Conservation (phyloP, 164 flowering plant genomes). For the Euptelea pleiosperma region DNA sequence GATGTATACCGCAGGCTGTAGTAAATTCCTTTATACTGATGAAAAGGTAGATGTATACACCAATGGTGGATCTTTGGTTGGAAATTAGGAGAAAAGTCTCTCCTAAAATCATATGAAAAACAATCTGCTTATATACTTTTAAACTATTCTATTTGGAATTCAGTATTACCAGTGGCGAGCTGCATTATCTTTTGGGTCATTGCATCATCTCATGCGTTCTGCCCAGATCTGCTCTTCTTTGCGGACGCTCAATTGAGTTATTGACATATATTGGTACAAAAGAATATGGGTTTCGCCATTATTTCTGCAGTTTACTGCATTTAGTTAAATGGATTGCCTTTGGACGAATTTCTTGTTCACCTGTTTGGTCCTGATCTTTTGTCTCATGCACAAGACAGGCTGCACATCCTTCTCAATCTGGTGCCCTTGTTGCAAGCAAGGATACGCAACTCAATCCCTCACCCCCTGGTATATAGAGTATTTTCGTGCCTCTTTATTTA, state of each 20-base stretch:
- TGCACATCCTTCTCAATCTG: slow-evolving; percentile 37
- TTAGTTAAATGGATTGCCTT: neutral
- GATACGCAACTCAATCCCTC: slow-evolving; percentile 30
- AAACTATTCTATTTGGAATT: too few relatives aligned
- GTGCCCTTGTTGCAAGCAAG: slow-evolving; percentile 28
- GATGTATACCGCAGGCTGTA: neutral
- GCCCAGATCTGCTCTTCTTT: neutral
- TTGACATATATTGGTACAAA: neutral
- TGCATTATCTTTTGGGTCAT: neutral
- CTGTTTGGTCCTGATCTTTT: neutral
- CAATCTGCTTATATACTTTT: too few relatives aligned
- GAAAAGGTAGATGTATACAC: neutral
- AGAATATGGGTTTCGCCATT: neutral
- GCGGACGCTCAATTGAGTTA: neutral
- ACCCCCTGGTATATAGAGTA: slow-evolving; percentile 43
- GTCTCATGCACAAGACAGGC: slow-evolving; percentile 36
- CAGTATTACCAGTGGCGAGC: neutral
- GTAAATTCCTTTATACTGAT: neutral
- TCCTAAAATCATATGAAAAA: too few relatives aligned
- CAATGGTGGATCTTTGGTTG: too few relatives aligned
- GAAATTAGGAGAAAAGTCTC: too few relatives aligned
- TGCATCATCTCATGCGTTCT: neutral
- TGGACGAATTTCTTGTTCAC: neutral
- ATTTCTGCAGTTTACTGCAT: neutral
- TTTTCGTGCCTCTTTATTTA: neutral